Conservation (phyloP, 1,284 basidiomycete genomes). For the Phlebopus sp. region DNA sequence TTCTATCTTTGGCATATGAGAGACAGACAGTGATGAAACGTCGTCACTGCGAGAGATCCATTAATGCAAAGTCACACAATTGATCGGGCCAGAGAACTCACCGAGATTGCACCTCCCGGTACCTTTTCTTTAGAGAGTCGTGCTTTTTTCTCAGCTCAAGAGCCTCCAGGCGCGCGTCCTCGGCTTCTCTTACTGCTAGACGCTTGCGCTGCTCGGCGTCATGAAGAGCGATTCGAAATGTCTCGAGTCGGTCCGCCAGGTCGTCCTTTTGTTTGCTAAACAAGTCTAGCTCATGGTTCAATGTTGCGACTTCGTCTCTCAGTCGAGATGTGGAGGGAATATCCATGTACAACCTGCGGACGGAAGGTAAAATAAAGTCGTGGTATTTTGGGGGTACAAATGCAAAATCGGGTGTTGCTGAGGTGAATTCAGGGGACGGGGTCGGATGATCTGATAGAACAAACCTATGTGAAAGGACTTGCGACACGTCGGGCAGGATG, state of each 20-base stretch:
- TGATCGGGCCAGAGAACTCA: slow-evolving; percentile 12
- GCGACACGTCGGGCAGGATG: slow-evolving; percentile 60
- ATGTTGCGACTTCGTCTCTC: slow-evolving; percentile 25
- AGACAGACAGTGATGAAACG: background rate
- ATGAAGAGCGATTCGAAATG: slow-evolving; percentile 30
- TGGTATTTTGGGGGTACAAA: slow-evolving; percentile 61
- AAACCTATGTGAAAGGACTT: slow-evolving; percentile 51
- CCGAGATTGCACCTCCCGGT: slow-evolving; percentile 12
- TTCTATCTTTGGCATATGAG: slow-evolving; percentile 23
- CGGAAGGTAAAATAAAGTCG: slow-evolving; percentile 48
- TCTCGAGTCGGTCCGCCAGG: slow-evolving; percentile 41
- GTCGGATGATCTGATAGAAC: slow-evolving; percentile 5
- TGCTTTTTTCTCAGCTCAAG: slow-evolving; percentile 33
- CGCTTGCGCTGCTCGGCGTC: slow-evolving; percentile 36
- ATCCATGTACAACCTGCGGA: slow-evolving; percentile 59
- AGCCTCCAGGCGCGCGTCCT: slow-evolving; percentile 26
- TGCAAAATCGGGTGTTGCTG: slow-evolving; percentile 42
- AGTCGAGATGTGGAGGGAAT: slow-evolving; percentile 31
- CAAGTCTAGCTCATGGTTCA: slow-evolving; percentile 35
- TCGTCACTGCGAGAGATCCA: slow-evolving; percentile 10
- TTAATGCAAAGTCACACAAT: background rate
- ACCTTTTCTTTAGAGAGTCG: slow-evolving; percentile 20
- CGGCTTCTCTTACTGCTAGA: slow-evolving; percentile 27
- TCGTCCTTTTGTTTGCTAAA: slow-evolving; percentile 40
- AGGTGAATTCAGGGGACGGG: slow-evolving; percentile 3